Percentiles rank a stretch among this genome's conserved stretches.
These are phyloP conservation scores for Phytophthora sansomeana DNA, from an alignment of 352 stramenopile genomes.

Conservation along the genomic window DNA sequence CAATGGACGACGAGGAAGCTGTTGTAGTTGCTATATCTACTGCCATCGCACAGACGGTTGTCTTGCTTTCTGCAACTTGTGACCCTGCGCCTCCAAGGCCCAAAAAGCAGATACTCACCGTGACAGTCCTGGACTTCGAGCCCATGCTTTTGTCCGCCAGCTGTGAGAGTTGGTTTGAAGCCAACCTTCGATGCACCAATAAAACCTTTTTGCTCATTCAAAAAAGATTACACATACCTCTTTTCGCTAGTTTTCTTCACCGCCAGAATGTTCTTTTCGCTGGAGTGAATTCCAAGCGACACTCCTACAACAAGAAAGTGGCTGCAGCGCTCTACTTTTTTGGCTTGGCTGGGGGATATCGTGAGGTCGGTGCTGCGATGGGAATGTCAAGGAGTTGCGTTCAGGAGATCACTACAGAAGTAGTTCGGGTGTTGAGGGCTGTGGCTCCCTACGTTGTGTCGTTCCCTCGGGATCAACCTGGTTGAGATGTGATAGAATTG, in stretches of 20 bases:
- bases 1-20: too few species aligned
- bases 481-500: background rate
- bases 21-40: too few species aligned
- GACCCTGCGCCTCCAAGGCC: too few species aligned
- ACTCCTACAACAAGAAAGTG: constrained; percentile 18
- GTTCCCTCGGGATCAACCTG: background rate
- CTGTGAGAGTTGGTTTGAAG: constrained; percentile 10
- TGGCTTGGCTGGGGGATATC: background rate
- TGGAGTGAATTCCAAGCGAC: background rate
- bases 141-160: background rate
- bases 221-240: too few species aligned
- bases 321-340: constrained; percentile 10
- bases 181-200: constrained; percentile 5
- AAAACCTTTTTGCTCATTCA: background rate
- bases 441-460: background rate
- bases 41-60: too few species aligned
- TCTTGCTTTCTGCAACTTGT: too few species aligned
- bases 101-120: constrained; percentile 12
- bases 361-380: constrained; percentile 14
- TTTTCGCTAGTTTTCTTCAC: constrained; percentile 1
- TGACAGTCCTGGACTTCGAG: constrained; percentile 9
- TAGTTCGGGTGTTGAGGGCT: constrained; percentile 2
- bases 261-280: background rate
- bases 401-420: constrained; percentile 15
- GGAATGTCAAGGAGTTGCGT: constrained; percentile 19